These are phyloP conservation scores for Tothia fuscella DNA, from an alignment of 2,329 filamentous ascomycete species.

Conservation along the genomic window DNA sequence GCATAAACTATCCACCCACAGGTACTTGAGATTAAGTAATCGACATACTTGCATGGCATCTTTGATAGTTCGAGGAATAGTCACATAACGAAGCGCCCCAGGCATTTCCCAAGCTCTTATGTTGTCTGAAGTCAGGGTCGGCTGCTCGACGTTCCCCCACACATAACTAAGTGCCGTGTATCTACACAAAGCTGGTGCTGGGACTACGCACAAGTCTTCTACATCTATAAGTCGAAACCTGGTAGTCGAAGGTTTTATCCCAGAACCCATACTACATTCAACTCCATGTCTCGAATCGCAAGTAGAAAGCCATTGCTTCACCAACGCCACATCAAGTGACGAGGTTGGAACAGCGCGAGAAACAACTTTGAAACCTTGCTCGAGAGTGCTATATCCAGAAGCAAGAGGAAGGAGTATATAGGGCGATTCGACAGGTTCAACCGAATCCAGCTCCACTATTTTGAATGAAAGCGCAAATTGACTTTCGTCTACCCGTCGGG, in stretches of 20 bases:
- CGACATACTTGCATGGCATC: constrained; percentile 9
- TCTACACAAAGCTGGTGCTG: not conserved
- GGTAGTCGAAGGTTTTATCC: not conserved
- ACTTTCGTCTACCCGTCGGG: not conserved
- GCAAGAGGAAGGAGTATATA: constrained; percentile 1
- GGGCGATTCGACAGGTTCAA: not conserved
- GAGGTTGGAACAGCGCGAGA: not conserved
- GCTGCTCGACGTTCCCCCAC: constrained; percentile 6
- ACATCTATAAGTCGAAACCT: constrained; percentile 7
- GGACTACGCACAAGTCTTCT: constrained; percentile 1
- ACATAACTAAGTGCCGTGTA: constrained; percentile 11
- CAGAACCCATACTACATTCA: not conserved
- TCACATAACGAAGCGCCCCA: not conserved
- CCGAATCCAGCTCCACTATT: not conserved
- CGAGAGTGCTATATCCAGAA: not conserved
- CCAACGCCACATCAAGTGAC: not conserved
- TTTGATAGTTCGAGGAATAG: constrained; percentile 4
- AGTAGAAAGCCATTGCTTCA: not conserved
- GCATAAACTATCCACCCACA: constrained; percentile 12
- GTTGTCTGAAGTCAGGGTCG: not conserved
- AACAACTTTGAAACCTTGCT: not conserved
- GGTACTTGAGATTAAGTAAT: constrained; percentile 7
- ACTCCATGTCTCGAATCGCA: constrained; percentile 1
- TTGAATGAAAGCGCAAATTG: not conserved
- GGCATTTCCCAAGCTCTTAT: not conserved